Conservation (phyloP, 768 basidiomycete species). For the Naganishia vaughanmartiniae region DNA sequence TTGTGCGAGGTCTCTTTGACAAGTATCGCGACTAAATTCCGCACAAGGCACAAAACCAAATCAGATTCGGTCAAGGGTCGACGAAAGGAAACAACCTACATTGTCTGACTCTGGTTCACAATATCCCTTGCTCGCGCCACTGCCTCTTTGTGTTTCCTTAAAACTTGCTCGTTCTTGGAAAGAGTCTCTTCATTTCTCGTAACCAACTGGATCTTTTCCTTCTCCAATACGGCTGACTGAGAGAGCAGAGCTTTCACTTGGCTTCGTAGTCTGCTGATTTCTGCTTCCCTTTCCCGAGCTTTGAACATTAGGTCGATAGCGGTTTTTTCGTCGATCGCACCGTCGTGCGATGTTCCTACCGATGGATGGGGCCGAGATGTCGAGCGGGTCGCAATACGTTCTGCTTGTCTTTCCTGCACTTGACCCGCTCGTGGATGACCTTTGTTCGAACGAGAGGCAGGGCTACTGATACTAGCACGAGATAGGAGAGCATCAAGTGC, state of each 20-base stretch:
- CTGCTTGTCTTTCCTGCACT: conserved; percentile 5
- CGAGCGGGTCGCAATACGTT: background rate
- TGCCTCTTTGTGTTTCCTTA: conserved; percentile 1
- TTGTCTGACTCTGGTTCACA: background rate
- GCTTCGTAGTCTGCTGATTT: background rate
- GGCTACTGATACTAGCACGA: background rate
- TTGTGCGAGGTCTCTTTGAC: background rate
- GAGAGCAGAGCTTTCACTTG: background rate
- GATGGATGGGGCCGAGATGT: background rate
- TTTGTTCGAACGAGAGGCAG: background rate
- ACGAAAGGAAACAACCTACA: background rate
- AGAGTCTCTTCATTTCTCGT: background rate
- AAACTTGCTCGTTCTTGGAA: background rate
- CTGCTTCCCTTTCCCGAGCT: conserved; percentile 14
- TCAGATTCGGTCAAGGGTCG: background rate
- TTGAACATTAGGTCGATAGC: conserved; percentile 1
- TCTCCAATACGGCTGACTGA: background rate
- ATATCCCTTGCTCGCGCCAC: background rate
- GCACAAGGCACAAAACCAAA: too few species aligned
- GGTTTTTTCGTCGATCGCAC: background rate
- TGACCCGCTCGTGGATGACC: background rate
- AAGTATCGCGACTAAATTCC: background rate
- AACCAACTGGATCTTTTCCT: background rate
- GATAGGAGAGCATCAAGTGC: background rate
- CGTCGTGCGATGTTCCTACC: background rate